Base-by-base conservation (phyloP, 768 basidiomycete genomes). In the Tulasnella sp. region DNA sequence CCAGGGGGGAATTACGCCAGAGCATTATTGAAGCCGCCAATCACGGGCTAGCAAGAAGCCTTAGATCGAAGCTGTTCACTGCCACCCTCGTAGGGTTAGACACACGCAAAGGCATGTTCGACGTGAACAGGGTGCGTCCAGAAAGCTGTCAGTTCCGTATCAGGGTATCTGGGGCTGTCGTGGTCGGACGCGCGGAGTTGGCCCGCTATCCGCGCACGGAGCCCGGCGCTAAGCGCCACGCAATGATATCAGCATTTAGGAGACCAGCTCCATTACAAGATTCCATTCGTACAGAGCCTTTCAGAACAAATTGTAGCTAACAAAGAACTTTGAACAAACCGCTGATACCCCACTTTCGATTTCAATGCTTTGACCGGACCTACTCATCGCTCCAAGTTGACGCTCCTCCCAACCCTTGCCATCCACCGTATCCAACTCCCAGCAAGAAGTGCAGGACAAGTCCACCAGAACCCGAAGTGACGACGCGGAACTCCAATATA, bases 391-490 rank as follows among this genome's bases (percentile, higher is more conserved):
- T 55, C 76, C 76, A 77, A 26, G 69, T 70, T 5, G 77, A 77
- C 16, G 77, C 77, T 29, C 77, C 77, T 39, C 42, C 46, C 70
- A 77, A 77, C 20, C 77, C 77, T 9, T 71, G 77, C 77, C 77
- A 77, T n/a, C 44, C 75, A 55, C 75, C 71, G 29, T 35, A 26
- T 20, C 77, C 77, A 11, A 74, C 29, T 37, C 77, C 77, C 29
- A 77, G 26, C 32, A 77, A 44, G 40, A 77, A 77, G 70, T 77
- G 77, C n/a, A 77, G 16, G 20, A 70, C 69, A 29, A 70, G 69
- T 35, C 69, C 77, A 20, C 77, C 77, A 29, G 16, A 18, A n/a
- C 51, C 77, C 4, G 69, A n/a, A 9, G 67, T 57, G 69, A 70
- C 39, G 29, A 77, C 40, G 26, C 77, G 67, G 51, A 70, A 77